These are phyloP conservation scores for Cornus controversa DNA, from an alignment of 148 eudicot genomes.

Conservation along the genomic window DNA sequence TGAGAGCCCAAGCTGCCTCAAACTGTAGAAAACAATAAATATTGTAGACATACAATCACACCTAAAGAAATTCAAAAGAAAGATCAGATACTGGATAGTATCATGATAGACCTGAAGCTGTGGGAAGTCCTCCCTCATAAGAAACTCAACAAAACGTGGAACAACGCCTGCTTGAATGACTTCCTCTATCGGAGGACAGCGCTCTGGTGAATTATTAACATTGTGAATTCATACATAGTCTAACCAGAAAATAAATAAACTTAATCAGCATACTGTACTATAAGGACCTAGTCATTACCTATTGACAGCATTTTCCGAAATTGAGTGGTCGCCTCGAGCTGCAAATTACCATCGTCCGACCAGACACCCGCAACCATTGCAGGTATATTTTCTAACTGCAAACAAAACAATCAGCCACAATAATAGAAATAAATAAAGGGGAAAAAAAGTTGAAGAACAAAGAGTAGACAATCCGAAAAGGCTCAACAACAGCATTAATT, in stretches of 20 bases:
- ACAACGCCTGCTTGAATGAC: constrained; percentile 46
- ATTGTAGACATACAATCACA: not conserved
- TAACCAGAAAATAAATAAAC: not conserved
- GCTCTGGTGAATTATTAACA: constrained; percentile 17
- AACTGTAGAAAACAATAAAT: constrained; percentile 9
- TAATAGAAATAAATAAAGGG: not conserved
- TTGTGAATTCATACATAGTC: not conserved
- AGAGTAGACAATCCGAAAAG: not conserved
- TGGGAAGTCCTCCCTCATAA: constrained; percentile 39
- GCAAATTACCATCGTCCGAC: constrained; percentile 30
- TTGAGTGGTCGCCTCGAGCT: constrained; percentile 51
- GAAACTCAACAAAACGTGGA: constrained; percentile 43
- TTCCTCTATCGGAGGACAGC: constrained; percentile 40
- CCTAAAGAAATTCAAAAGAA: not conserved
- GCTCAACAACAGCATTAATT: not conserved
- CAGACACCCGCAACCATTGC: constrained; percentile 42
- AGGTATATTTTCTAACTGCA: constrained; percentile 39
- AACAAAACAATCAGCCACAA: not conserved
- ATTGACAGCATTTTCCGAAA: constrained; percentile 49
- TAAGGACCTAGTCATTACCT: constrained; percentile 20
- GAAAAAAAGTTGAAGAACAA: not conserved
- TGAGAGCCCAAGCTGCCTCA: constrained; percentile 45
- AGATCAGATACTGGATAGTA: not conserved
- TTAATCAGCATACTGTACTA: not conserved
- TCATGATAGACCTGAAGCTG: constrained; percentile 38